Evolutionary conservation across 139 green algal genomes (phyloP), one percentile per base, ranked within the genome.

Genomic region (Microglena sp.): DNA sequence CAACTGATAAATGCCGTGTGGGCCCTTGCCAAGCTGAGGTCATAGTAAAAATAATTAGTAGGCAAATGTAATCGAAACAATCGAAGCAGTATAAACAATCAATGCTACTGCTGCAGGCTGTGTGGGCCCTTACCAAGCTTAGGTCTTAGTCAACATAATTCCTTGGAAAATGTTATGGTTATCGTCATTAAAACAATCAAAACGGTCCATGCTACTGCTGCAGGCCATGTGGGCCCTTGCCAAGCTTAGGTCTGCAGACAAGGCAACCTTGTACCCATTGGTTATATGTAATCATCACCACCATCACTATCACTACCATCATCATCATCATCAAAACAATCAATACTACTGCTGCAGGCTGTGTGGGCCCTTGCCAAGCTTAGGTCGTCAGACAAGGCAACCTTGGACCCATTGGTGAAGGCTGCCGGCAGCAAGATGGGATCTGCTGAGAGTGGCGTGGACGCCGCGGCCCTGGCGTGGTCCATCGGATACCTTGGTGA

Each of bases 161-260:
- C n/a, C n/a, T n/a, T n/a, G n/a, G n/a, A n/a, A n/a, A n/a, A n/a
- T n/a, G n/a, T n/a, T n/a, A n/a, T n/a, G n/a, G n/a, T n/a, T n/a
- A n/a, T n/a, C n/a, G n/a, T n/a, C n/a, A n/a, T n/a, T n/a, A n/a
- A n/a, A n/a, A n/a, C n/a, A n/a, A n/a, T n/a, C n/a, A n/a, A n/a
- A n/a, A n/a, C n/a, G n/a, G n/a, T n/a, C n/a, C n/a, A n/a, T n/a
- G n/a, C n/a, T n/a, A n/a, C n/a, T n/a, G n/a, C 63, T 58, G 18
- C 74, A 85, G 69, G 74, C 67, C 2, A 43, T 77, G 53, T 85
- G 75, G 75, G 78, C 67, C 15, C 60, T 82, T 40, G 78, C 78
- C 4, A 71, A 74, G n/a, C 55, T 79, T 50, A 46, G 72, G 43
- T 56, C 55, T 0, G 68, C 67, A 27, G 78, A 85, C 40, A 71